Evolutionary conservation across 805 yeast genomes (phyloP).

Genomic region (Saccharomyces eubayanus): DNA sequence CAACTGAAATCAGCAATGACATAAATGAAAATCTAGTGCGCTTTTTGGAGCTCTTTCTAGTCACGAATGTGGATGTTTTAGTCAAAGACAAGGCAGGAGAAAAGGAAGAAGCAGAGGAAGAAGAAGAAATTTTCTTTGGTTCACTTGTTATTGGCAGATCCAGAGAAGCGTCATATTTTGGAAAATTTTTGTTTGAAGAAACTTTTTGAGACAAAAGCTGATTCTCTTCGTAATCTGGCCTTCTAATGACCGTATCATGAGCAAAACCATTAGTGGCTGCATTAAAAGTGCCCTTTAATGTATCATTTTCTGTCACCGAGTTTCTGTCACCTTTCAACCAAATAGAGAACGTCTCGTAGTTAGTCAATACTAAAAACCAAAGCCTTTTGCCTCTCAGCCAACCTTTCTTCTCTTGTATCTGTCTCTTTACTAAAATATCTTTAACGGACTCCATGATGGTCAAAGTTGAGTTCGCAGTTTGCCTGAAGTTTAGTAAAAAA

Average conservation of each 20-base stretch:
- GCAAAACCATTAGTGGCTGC: conserved; percentile 3
- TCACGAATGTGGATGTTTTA: not conserved
- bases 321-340: conserved; percentile 28
- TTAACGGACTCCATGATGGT: conserved; percentile 29
- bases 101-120: not conserved
- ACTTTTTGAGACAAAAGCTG: conserved; percentile 21
- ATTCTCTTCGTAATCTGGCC: conserved; percentile 25
- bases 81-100: not conserved
- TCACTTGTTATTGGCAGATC: conserved; percentile 8
- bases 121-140: not conserved
- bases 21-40: conserved; percentile 1
- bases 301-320: conserved; percentile 30
- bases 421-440: conserved; percentile 26
- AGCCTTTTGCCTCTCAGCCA: conserved; percentile 32
- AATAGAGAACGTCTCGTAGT: conserved; percentile 28
- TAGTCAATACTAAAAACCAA: conserved; percentile 38
- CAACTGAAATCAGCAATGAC: conserved; percentile 5
- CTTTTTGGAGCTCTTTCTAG: not conserved
- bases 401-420: conserved; percentile 29
- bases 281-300: conserved; percentile 27
- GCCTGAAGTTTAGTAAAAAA: conserved; percentile 40
- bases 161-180: not conserved
- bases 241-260: conserved; percentile 11
- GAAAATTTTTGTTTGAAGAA: conserved; percentile 1
- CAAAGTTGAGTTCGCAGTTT: conserved; percentile 29